Percentiles rank a stretch among this genome's conserved stretches.
Conservation (phyloP, 2,329 filamentous ascomycete genomes). For the Juglanconis oblonga region DNA sequence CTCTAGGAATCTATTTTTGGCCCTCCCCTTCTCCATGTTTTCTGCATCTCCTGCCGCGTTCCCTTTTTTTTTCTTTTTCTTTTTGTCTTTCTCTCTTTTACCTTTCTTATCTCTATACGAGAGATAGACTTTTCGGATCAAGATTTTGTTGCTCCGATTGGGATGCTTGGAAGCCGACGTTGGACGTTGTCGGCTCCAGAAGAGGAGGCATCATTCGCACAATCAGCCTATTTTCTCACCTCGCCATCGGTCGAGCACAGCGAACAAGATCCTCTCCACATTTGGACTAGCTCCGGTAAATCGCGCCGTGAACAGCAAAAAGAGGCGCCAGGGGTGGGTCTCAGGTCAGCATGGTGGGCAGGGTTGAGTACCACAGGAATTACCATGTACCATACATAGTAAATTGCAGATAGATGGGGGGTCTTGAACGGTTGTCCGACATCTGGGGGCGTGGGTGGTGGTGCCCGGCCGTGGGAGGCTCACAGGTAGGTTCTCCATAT, state of each 20-base stretch:
- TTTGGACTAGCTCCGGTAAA: constrained; percentile 16
- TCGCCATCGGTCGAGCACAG: constrained; percentile 9
- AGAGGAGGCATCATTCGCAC: background rate
- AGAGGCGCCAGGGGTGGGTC: constrained; percentile 1
- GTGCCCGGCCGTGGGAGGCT: too few species aligned
- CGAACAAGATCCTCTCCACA: background rate
- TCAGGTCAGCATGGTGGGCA: background rate
- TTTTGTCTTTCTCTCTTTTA: too few species aligned
- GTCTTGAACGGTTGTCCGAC: too few species aligned
- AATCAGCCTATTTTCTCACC: constrained; percentile 8
- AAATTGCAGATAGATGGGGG: too few species aligned
- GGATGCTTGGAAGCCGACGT: background rate
- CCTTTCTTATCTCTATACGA: too few species aligned
- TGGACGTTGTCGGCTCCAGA: background rate
- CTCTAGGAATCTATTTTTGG: too few species aligned
- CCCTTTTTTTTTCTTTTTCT: background rate
- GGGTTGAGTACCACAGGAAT: too few species aligned
- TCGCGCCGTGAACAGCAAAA: constrained; percentile 13
- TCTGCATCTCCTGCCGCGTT: background rate
- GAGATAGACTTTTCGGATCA: background rate
- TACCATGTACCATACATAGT: too few species aligned
- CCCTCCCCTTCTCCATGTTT: too few species aligned
- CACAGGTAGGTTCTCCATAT: too few species aligned
- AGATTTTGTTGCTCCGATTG: background rate
- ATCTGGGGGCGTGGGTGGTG: too few species aligned